A percentile compares a stretch with the other conserved stretches of the same genome.
Conservation (phyloP, 352 stramenopile genomes). For the Globisporangium megalacanthum region DNA sequence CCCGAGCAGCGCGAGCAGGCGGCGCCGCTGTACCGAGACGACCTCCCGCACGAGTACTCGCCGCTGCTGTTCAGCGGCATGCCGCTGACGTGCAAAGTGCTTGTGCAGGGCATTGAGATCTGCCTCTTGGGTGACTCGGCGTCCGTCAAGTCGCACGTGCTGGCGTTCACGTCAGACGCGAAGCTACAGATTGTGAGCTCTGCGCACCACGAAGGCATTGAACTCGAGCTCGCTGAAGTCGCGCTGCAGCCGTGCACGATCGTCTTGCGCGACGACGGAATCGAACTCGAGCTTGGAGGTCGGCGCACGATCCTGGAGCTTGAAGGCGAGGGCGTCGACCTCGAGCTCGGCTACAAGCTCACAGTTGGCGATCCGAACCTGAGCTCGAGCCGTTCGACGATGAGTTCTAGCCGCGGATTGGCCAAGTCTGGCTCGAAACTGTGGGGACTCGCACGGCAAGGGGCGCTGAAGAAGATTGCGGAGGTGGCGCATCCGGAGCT, state of each 20-base stretch:
- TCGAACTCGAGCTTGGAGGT: conserved; percentile 70
- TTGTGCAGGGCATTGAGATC: conserved; percentile 56
- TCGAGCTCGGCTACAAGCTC: conserved; percentile 71
- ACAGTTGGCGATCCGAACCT: conserved; percentile 34
- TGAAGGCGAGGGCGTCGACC: conserved; percentile 81
- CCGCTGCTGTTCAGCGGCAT: conserved; percentile 58
- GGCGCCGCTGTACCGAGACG: conserved; percentile 40
- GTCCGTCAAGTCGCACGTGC: conserved; percentile 63
- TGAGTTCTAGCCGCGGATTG: conserved; percentile 3
- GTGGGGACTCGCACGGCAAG: conserved; percentile 54
- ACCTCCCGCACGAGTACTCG: conserved; percentile 63
- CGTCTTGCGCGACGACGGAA: conserved; percentile 50
- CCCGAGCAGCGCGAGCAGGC: conserved; percentile 48
- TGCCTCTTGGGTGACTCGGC: conserved; percentile 76
- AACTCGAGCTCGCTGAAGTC: conserved; percentile 75
- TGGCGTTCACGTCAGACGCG: conserved; percentile 78
- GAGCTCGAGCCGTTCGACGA: conserved; percentile 10
- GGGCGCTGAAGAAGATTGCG: conserved; percentile 43
- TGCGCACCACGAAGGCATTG: conserved; percentile 53
- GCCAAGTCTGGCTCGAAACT: conserved; percentile 37
- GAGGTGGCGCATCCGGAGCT: conserved; percentile 54
- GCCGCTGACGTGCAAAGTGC: conserved; percentile 43
- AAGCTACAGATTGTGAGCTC: conserved; percentile 60
- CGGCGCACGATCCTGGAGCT: conserved; percentile 78
- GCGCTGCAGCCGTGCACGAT: conserved; percentile 73